phyloP scores from a whole-genome alignment of 306 rosid genomes.

The Leucaena leucocephala region DNA sequence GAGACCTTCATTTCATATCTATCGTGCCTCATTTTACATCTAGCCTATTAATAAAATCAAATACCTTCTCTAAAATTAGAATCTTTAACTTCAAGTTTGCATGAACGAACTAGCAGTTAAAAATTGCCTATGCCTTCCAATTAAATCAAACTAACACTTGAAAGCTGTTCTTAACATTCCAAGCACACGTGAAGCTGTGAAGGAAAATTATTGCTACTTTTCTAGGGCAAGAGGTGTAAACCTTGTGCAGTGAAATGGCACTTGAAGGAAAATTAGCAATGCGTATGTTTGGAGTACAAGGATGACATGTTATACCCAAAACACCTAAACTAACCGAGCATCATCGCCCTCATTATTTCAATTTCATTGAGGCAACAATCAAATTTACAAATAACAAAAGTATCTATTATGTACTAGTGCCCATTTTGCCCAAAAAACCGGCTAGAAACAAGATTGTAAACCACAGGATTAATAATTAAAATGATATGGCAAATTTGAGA shows the following conservation, averaged over 20 bases:
- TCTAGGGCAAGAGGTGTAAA: neutral
- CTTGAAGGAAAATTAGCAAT: constrained; percentile 27
- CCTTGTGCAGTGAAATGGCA: neutral
- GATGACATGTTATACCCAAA: constrained; percentile 1
- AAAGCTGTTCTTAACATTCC: neutral
- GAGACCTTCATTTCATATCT: neutral
- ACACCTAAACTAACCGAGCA: neutral
- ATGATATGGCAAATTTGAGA: neutral
- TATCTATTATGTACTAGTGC: neutral
- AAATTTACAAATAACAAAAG: neutral
- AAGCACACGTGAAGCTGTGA: neutral
- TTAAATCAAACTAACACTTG: constrained; percentile 20
- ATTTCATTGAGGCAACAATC: neutral
- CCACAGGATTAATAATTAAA: constrained; percentile 3
- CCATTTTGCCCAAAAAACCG: neutral
- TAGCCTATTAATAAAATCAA: neutral
- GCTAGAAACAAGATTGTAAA: constrained; percentile 1
- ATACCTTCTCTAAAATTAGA: neutral
- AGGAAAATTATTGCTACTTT: neutral
- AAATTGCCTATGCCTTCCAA: neutral
- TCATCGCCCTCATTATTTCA: neutral
- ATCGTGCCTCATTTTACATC: neutral
- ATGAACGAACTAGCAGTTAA: neutral
- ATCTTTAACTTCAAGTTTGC: neutral
- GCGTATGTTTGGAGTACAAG: constrained; percentile 10